Evolutionary conservation across 1,284 basidiomycete species (phyloP).

Genomic region (Fomitiporia mediterranea): DNA sequence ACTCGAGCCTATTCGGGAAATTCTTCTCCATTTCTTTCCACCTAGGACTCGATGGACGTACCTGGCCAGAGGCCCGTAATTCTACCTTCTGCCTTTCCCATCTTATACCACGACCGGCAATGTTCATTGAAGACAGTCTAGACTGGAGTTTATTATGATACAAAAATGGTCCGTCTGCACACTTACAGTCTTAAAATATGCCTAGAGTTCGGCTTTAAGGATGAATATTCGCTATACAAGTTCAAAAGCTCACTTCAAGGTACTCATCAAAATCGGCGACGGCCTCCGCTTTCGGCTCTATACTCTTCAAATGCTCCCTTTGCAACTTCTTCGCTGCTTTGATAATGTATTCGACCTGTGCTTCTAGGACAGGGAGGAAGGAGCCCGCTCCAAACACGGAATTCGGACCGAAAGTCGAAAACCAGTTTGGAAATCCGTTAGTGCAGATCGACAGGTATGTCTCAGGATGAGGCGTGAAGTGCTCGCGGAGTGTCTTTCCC

Average conservation of each 20-base stretch:
- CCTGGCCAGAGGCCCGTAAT: conserved; percentile 58
- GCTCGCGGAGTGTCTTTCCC: conserved; percentile 43
- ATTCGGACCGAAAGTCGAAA: conserved; percentile 51
- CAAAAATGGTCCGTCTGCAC: neutral
- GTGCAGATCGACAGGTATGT: conserved; percentile 52
- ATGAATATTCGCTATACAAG: neutral
- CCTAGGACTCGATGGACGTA: conserved; percentile 20
- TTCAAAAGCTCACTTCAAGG: conserved; percentile 35
- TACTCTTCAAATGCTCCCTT: conserved; percentile 52
- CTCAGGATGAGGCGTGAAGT: conserved; percentile 47
- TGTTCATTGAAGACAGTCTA: conserved; percentile 55
- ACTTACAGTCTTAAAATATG: conserved; percentile 44
- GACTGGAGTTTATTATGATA: neutral
- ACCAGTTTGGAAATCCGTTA: conserved; percentile 61
- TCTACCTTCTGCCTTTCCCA: conserved; percentile 51
- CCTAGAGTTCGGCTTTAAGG: conserved; percentile 24
- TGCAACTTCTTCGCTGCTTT: conserved; percentile 51
- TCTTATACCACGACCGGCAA: conserved; percentile 65
- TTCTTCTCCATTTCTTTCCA: neutral
- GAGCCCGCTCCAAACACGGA: conserved; percentile 47
- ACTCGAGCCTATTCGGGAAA: conserved; percentile 38
- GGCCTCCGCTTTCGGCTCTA: conserved; percentile 50
- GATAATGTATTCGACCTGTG: conserved; percentile 50
- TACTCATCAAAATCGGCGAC: conserved; percentile 55
- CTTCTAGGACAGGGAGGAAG: conserved; percentile 47